Base-by-base conservation (phyloP, 1,284 basidiomycete genomes). In the Apiotrichum porosum region DNA sequence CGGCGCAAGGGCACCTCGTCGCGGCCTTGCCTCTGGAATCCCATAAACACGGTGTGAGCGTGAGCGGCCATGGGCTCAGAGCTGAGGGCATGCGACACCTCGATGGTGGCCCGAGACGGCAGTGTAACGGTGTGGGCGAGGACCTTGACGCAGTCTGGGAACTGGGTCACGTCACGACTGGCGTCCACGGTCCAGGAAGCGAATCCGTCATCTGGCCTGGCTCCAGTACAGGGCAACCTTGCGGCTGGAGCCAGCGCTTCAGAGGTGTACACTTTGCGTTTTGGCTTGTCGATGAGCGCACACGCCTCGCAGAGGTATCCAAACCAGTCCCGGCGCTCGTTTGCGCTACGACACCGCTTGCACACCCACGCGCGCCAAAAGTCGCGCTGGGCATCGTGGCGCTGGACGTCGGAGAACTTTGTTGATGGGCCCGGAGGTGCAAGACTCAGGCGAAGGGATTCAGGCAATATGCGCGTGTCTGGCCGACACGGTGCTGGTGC, bases 301-400 rank as follows among this genome's bases (percentile, higher is more conserved):
- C 68, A 70, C 15, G 55, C 60, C 37, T 68, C 63, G 45, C 69
- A 72, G 24, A 56, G 41, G 63, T 63, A 66, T 4, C 60, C 63
- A 28, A 47, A 33, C 69, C 69, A 72, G n/a, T 58, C 52, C 18
- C 53, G 49, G 10, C 66, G 46, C 42, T 70, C 65, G 38, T 66
- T 62, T 10, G 68, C 66, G 37, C 57, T 52, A 2, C 60, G 61
- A 37, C 69, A 72, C 33, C 53, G 52, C 9, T 44, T 24, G 35
- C 69, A 72, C 28, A 65, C 60, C 64, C 63, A 70, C 2, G 62
- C 63, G 33, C 47, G 53, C 69, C 69, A 72, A 36, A 54, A 58
- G 13, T 65, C 60, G 19, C 52, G 44, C 12, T 62, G 62, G 3
- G 56, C 52, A 13, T 60, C 49, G 5, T 44, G 32, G 8, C 54